Conservation (phyloP, 2,329 filamentous ascomycete genomes). For the Xylariales sp. region DNA sequence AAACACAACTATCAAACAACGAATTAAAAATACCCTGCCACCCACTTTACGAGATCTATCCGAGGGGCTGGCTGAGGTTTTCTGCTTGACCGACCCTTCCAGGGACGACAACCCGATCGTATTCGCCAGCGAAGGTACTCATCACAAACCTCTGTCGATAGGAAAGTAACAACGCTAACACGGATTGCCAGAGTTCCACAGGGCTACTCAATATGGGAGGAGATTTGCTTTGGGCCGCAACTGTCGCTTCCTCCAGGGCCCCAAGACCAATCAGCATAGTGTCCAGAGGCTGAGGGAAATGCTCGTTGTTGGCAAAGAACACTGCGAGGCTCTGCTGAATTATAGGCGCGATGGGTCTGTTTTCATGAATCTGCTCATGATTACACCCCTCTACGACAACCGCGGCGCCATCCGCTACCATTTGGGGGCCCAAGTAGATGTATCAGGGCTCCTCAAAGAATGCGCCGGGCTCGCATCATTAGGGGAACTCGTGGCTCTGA, state of each 20-base stretch:
- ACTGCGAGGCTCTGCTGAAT: conserved; percentile 80
- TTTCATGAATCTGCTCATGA: conserved; percentile 82
- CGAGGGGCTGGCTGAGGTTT: conserved; percentile 80
- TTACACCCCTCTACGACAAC: conserved; percentile 76
- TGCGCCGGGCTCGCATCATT: conserved; percentile 73
- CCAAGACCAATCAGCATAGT: conserved; percentile 73
- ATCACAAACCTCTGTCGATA: not conserved
- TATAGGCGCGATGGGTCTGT: conserved; percentile 81
- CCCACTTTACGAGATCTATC: conserved; percentile 74
- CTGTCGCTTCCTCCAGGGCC: conserved; percentile 82
- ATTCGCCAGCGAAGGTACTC: conserved; percentile 76
- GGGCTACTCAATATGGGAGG: conserved; percentile 80
- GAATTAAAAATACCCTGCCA: conserved; percentile 75
- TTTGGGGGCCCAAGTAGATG: conserved; percentile 78
- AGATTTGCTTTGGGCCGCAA: conserved; percentile 80
- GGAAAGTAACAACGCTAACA: conserved; percentile 27
- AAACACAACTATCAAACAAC: conserved; percentile 74
- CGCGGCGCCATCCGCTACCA: conserved; percentile 74
- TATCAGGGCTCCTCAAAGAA: conserved; percentile 75
- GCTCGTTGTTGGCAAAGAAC: conserved; percentile 71
- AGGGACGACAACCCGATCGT: conserved; percentile 80
- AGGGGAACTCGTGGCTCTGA: conserved; percentile 57
- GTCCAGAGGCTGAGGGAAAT: conserved; percentile 71
- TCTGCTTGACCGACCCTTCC: conserved; percentile 80
- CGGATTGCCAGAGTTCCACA: conserved; percentile 70